A percentile compares a stretch with the other conserved stretches of the same genome.
Conservation (phyloP, 2,329 filamentous ascomycete species). For the Aspergillus pseudoviridinutans region DNA sequence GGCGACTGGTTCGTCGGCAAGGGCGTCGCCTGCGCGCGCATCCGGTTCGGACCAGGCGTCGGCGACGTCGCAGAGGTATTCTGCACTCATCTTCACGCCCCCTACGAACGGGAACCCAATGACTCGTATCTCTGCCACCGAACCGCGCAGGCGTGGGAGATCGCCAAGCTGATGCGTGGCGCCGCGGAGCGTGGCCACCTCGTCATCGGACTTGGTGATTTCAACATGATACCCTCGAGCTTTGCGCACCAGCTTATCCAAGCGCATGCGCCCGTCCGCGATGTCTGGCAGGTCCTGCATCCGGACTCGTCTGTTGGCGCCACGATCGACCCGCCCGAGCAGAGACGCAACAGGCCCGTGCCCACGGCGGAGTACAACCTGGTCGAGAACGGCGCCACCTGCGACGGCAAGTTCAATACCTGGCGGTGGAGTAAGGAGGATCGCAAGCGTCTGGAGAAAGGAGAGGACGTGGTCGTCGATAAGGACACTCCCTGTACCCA, state of each 20-base stretch:
- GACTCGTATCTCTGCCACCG: conserved; percentile 90
- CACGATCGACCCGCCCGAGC: conserved; percentile 63
- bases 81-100: conserved; percentile 86
- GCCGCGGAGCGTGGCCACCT: conserved; percentile 77
- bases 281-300: conserved; percentile 80
- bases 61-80: conserved; percentile 81
- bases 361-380: conserved; percentile 78
- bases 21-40: conserved; percentile 78
- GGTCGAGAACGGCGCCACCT: conserved; percentile 76
- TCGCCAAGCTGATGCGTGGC: conserved; percentile 79
- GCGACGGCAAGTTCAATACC: conserved; percentile 80
- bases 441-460: conserved; percentile 63
- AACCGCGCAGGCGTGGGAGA: conserved; percentile 90
- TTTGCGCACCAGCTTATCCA: conserved; percentile 80
- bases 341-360: conserved; percentile 60
- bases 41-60: conserved; percentile 62
- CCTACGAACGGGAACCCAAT: conserved; percentile 73
- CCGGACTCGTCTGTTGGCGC: conserved; percentile 79
- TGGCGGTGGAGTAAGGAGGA: conserved; percentile 81
- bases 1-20: conserved; percentile 98
- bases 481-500: conserved; percentile 63
- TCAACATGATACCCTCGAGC: conserved; percentile 91
- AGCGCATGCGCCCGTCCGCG: conserved; percentile 69
- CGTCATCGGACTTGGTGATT: conserved; percentile 84
- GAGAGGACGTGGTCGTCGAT: conserved; percentile 62